Percentiles rank a stretch among this genome's conserved stretches.
phyloP scores from a whole-genome alignment of 129 eudicot species.

The Flaveria brownii region DNA sequence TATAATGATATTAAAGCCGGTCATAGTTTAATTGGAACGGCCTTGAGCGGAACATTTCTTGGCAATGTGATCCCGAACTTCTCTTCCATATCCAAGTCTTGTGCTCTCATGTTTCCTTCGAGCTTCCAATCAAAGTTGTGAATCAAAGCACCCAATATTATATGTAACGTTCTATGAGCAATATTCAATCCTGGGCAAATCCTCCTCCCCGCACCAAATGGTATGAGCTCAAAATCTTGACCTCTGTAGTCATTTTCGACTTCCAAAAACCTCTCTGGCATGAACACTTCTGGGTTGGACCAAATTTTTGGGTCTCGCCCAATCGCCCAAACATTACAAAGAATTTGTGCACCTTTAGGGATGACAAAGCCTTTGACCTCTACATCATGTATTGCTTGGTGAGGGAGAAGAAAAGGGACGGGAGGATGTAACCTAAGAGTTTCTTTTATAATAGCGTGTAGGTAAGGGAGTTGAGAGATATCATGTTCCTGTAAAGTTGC shows the following conservation, averaged over 20 bases:
- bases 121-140: conserved; percentile 9
- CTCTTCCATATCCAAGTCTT: conserved; percentile 14
- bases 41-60: background rate
- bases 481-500: background rate
- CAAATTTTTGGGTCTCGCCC: conserved; percentile 4
- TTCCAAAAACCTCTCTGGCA: conserved; percentile 9
- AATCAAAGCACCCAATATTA: background rate
- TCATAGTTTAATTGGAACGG: background rate
- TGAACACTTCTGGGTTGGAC: background rate
- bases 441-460: background rate
- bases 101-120: background rate
- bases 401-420: conserved; percentile 5
- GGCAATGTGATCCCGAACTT: conserved; percentile 12
- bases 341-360: conserved; percentile 10
- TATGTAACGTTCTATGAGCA: conserved; percentile 15
- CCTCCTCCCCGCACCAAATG: conserved; percentile 9
- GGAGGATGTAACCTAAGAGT: conserved; percentile 1
- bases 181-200: conserved; percentile 6
- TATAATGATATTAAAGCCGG: background rate
- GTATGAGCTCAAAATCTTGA: background rate
- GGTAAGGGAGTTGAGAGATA: background rate
- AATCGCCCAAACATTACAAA: conserved; percentile 11
- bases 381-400: conserved; percentile 5
- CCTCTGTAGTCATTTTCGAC: background rate
- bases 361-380: background rate